Evolutionary conservation across 768 basidiomycete genomes (phyloP), one percentile per base, ranked within the genome.

Genomic region (Termitomyces sp.): DNA sequence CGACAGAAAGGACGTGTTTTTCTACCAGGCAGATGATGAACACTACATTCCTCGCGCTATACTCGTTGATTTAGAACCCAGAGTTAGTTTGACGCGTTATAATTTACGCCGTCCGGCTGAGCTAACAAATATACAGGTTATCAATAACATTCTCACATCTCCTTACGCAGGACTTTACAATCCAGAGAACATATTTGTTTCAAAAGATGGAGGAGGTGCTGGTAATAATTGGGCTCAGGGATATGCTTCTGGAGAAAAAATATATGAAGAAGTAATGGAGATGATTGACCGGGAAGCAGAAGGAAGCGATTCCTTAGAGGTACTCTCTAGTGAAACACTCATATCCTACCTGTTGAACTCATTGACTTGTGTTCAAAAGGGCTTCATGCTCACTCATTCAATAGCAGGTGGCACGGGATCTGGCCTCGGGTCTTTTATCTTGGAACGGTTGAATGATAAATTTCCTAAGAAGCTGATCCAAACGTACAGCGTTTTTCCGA

Each of bases 21-120:
- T 99, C 76, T 98, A 99, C 70, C 96, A 98, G 71, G 97, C 97
- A n/a, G 97, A 99, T 69, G 97, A 99, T 66, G 97, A 98, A 70
- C 95, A 97, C 66, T 99, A 98, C 71, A 95, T 99, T 58, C 97
- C 97, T 1, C 83, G 97, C 52, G 93, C 97, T 5, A 96, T 99
- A 59, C 80, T 99, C 40, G 86, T 98, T 58, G 97, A 99, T 72
- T 81, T 97, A 28, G 97, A 99, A 68, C 97, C 97, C 19, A 81
- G 97, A 69, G 96, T 97, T 66, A 69, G 86, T 48, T 56, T 76
- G 26, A 48, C 17, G 54, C 30, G 43, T 44, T 44, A 42, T 46
- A 31, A 9, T 14, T 46, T 21, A 41, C 33, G 19, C 43, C 50
- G 42, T 45, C 56, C 50, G 40, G 38, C 35, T 37, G 63, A 23